phyloP scores from a whole-genome alignment of 2,329 filamentous ascomycete species.

The Botrytis paeoniae region DNA sequence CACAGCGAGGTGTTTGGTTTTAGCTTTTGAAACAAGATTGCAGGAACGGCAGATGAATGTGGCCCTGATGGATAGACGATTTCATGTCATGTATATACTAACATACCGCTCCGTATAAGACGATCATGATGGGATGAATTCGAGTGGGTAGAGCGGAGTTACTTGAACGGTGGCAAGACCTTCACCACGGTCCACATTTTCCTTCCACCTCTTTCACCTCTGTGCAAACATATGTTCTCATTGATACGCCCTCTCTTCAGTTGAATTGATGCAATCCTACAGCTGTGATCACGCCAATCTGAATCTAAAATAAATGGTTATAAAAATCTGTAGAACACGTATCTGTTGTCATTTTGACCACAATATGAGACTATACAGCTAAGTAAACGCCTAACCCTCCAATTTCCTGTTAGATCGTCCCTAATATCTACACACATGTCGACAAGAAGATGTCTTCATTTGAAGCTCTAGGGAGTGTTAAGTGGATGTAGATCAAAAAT shows the following conservation, averaged over 20 bases:
- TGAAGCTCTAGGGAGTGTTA: background rate
- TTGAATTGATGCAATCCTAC: background rate
- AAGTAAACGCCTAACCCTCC: background rate
- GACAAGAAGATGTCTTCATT: background rate
- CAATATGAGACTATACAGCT: background rate
- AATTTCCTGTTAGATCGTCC: background rate
- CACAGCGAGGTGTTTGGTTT: slow-evolving; percentile 10
- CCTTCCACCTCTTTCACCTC: background rate
- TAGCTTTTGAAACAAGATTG: background rate
- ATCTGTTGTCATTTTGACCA: background rate
- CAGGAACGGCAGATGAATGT: background rate
- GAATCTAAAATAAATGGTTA: too few relatives aligned
- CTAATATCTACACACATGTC: background rate
- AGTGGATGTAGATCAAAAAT: background rate
- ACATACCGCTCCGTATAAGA: background rate
- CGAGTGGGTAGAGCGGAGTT: background rate
- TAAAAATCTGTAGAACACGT: background rate
- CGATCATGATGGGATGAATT: background rate
- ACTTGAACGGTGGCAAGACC: background rate
- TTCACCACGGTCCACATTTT: too few relatives aligned
- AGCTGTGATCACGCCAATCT: background rate
- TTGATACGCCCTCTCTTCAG: background rate
- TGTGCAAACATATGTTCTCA: background rate
- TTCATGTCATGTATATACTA: slow-evolving; percentile 1
- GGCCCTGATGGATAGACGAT: background rate